These are phyloP conservation scores for Vitis labrusca DNA, from an alignment of 164 flowering plant species.

Conservation along the genomic window DNA sequence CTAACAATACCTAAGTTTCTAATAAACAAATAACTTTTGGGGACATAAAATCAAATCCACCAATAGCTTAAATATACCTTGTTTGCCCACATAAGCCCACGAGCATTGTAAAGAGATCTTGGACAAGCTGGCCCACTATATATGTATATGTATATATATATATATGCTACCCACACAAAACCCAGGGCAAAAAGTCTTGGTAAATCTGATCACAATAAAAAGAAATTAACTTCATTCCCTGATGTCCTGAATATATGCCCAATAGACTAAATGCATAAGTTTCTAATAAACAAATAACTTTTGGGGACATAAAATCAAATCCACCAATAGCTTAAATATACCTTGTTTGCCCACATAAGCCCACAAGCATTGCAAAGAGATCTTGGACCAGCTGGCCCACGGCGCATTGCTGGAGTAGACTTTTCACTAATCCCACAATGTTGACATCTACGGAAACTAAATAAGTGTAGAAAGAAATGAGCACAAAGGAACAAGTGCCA, in stretches of 20 bases:
- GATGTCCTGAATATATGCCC: no score
- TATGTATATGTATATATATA: no score
- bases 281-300: no score
- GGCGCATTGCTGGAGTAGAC: constrained; percentile 66
- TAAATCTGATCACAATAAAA: no score
- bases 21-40: no score
- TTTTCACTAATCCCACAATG: constrained; percentile 60
- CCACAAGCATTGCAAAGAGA: constrained; percentile 76
- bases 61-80: constrained; percentile 30
- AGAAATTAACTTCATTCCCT: no score
- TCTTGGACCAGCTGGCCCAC: constrained; percentile 73
- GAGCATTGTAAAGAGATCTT: constrained; percentile 67
- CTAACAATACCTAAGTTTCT: no score
- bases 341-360: constrained; percentile 74
- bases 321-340: constrained; percentile 4
- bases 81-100: constrained; percentile 76
- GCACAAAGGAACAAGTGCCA: constrained; percentile 1
- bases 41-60: background rate
- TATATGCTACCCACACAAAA: no score
- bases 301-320: background rate
- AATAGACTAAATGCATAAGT: no score
- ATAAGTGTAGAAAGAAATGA: constrained; percentile 2
- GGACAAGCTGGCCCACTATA: constrained; percentile 63
- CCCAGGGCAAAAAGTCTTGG: no score
- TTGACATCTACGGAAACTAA: constrained; percentile 41